Evolutionary conservation across 225 moss, liverwort and hornwort species (phyloP), one percentile per base, ranked within the genome.

Genomic region (Climacium dendroides): DNA sequence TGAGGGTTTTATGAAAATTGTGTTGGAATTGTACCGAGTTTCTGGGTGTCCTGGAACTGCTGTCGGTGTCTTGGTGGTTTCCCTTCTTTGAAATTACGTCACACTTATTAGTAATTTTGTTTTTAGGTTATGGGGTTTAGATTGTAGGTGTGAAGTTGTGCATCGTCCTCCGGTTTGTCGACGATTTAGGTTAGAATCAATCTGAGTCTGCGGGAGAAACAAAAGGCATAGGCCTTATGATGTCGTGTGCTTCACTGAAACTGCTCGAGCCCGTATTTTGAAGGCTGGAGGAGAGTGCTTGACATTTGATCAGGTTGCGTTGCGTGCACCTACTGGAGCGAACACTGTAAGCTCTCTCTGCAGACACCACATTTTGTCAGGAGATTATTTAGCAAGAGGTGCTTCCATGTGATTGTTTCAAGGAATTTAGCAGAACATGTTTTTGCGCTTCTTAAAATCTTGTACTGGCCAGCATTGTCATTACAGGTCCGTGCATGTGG

Each of bases 261-360:
- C 96, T 50, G 96, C 95, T 3, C 93, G 96, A 11, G 95, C 96
- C 19, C 94, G 94, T 11, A 95, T 95, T 71, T 54, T 96, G 85
- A 96, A 96, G 82, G 86, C 92, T 39, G 96, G 96, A 74, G 96
- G 96, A 16, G 94, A 96, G 79, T 90, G 92, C 57, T 10, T 94
- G 73, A 97, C 95, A 37, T 93, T 95, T 28, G 96, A 97, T 85
- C 92, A 97, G 86, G 94, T 96, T 32, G 96, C 96, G 7, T 87
- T 96, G 63, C 92, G 88, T 74, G 96, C 96, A 35, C 96, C 96
- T 7, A 97, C 96, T 18, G 96, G 96, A 88, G 85, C 94, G 9
- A 93, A 94, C 70, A 90, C 87, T 92, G 89, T 89, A 29, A 83
- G 87, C 73, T 66, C 41, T 55, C 30, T 81, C 32, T 7, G n/a